Evolutionary conservation across 192 early-diverging fungal species (phyloP).

Genomic region (Geranomyces michiganensis): DNA sequence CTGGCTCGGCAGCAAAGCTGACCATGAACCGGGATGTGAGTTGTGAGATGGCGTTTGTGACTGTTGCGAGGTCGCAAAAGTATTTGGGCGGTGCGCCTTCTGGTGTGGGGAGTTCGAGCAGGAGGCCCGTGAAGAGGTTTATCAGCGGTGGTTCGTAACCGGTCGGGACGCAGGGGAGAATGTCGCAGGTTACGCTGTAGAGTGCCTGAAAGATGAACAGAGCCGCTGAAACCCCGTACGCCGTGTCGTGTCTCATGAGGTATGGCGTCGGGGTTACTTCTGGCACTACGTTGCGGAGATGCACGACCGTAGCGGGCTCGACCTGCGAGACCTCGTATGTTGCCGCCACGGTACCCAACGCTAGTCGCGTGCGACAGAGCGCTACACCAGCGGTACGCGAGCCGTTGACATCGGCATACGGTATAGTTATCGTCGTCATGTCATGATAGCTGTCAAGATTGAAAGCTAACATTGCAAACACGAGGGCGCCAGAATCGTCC

Average conservation of each 20-base stretch:
- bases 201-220: neutral
- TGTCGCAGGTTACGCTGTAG: neutral
- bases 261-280: neutral
- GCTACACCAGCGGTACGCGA: neutral
- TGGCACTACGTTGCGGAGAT: neutral
- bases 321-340: neutral
- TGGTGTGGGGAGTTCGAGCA: neutral
- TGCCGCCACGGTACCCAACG: neutral
- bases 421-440: neutral
- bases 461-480: slow-evolving; percentile 4
- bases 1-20: neutral
- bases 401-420: too few species aligned
- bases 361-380: neutral
- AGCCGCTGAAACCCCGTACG: neutral
- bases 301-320: neutral
- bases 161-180: neutral
- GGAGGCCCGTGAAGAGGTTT: neutral
- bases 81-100: neutral
- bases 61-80: neutral
- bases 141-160: neutral
- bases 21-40: neutral
- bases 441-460: neutral
- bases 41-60: neutral
- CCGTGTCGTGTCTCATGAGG: neutral
- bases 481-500: neutral